Conservation (phyloP, 1,284 basidiomycete genomes). For the Ustilago esculenta region DNA sequence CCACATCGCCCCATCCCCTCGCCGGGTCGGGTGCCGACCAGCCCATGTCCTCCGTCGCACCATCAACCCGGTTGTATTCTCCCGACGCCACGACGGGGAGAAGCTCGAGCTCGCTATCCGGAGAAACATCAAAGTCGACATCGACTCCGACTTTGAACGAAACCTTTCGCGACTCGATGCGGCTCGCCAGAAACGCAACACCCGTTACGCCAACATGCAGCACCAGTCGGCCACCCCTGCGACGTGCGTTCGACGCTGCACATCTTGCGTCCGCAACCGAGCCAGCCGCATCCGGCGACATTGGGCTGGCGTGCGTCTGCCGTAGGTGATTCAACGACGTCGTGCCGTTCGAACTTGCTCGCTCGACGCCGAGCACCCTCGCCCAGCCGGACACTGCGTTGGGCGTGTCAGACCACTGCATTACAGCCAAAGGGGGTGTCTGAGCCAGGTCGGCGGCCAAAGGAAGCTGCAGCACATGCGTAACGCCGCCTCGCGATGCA, state of each 20-base stretch:
- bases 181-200: slow-evolving; percentile 36
- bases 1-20: background rate
- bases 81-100: slow-evolving; percentile 5
- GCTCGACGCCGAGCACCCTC: slow-evolving; percentile 44
- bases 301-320: background rate
- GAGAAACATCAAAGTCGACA: slow-evolving; percentile 25
- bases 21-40: background rate
- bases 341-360: slow-evolving; percentile 18
- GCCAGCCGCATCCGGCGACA: background rate
- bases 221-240: slow-evolving; percentile 14
- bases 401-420: slow-evolving; percentile 50
- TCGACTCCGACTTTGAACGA: slow-evolving; percentile 20
- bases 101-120: slow-evolving; percentile 33
- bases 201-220: slow-evolving; percentile 40
- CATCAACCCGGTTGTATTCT: slow-evolving; percentile 10
- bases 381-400: slow-evolving; percentile 51
- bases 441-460: slow-evolving; percentile 30
- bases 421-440: slow-evolving; percentile 28
- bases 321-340: slow-evolving; percentile 16
- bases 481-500: slow-evolving; percentile 35
- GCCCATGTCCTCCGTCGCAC: background rate
- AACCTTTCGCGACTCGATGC: slow-evolving; percentile 35
- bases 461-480: slow-evolving; percentile 42
- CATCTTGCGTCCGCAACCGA: background rate
- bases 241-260: slow-evolving; percentile 4